A percentile compares a stretch with the other conserved stretches of the same genome.
These are phyloP conservation scores for Hypoxylon sp. DNA, from an alignment of 2,329 filamentous ascomycete genomes.

Conservation along the genomic window DNA sequence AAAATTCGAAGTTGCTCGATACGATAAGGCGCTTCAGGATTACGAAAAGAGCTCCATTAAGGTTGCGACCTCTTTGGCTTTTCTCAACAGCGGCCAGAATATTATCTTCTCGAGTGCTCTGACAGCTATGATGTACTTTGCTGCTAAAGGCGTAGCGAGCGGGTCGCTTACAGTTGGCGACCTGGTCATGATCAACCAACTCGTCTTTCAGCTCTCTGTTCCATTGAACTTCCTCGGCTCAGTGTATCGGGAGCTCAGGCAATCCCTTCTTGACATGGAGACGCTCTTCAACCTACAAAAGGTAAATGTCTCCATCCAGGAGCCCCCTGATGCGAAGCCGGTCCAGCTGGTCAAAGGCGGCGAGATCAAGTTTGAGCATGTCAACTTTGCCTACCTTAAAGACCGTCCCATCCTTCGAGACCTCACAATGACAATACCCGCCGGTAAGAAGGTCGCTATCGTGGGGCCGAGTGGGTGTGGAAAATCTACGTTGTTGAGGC, in stretches of 20 bases:
- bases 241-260: conserved; percentile 94
- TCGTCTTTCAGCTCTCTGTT: conserved; percentile 97
- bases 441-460: conserved; percentile 94
- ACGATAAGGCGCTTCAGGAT: conserved; percentile 85
- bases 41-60: conserved; percentile 98
- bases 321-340: conserved; percentile 80
- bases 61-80: conserved; percentile 91
- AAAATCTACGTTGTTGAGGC: conserved; percentile 91
- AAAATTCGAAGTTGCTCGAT: conserved; percentile 90
- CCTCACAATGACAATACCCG: conserved; percentile 88
- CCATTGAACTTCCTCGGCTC: conserved; percentile 98
- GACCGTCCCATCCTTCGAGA: conserved; percentile 90
- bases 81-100: conserved; percentile 95
- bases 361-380: conserved; percentile 94
- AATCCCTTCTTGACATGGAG: conserved; percentile 98
- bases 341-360: conserved; percentile 82
- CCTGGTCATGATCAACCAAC: conserved; percentile 98
- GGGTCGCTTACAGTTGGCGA: conserved; percentile 92
- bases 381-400: conserved; percentile 91
- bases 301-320: conserved; percentile 89
- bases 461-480: conserved; percentile 96
- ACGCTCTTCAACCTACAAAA: conserved; percentile 98
- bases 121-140: conserved; percentile 98
- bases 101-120: conserved; percentile 96
- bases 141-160: conserved; percentile 86